phyloP scores from a whole-genome alignment of 176 grass and related monocot genomes.

The Aegilops bicornis region DNA sequence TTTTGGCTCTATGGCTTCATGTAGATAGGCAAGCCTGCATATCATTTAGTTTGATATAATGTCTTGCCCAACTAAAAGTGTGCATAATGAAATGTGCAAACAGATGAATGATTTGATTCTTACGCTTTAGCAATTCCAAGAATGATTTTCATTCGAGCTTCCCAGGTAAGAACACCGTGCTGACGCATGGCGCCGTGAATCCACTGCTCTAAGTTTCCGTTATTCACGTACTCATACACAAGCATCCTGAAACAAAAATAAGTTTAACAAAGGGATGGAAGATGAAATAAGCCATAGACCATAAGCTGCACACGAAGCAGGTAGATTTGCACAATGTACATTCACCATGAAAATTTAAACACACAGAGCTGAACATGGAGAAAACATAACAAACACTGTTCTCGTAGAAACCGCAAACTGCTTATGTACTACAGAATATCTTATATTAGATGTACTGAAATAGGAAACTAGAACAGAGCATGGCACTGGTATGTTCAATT shows the following conservation, averaged over 20 bases:
- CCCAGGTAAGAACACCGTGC: slow-evolving; percentile 74
- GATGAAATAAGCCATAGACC: neutral
- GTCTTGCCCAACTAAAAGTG: neutral
- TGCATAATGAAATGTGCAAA: slow-evolving; percentile 8
- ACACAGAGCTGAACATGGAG: neutral
- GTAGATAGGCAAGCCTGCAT: slow-evolving; percentile 80
- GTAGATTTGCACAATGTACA: neutral
- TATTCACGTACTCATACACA: slow-evolving; percentile 87
- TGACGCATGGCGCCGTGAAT: slow-evolving; percentile 79
- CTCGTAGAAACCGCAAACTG: neutral
- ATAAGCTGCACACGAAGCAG: neutral
- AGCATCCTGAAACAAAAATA: slow-evolving; percentile 60
- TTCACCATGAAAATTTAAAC: neutral
- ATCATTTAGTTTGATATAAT: slow-evolving; percentile 19
- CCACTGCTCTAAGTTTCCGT: slow-evolving; percentile 92
- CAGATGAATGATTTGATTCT: neutral
- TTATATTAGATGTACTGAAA: neutral
- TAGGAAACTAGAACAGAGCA: neutral
- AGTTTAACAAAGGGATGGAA: neutral
- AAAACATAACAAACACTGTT: slow-evolving; percentile 14
- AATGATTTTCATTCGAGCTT: slow-evolving; percentile 76
- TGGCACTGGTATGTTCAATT: neutral
- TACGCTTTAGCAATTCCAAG: slow-evolving; percentile 82
- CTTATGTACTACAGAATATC: neutral
- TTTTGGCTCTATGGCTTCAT: slow-evolving; percentile 92